Conservation (phyloP, 306 rosid species). For the Inga laurina region DNA sequence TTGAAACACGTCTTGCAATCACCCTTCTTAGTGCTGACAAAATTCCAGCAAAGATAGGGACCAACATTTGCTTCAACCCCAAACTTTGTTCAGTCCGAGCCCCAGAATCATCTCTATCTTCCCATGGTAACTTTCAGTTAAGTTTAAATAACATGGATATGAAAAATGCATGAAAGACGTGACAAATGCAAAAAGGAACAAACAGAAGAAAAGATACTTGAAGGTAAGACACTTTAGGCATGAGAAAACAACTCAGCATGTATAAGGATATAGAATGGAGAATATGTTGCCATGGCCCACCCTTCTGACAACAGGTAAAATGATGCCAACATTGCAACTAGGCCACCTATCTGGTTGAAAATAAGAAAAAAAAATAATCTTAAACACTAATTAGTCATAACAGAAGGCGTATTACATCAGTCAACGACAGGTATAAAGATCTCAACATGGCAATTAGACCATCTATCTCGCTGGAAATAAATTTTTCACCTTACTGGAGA, state of each 20-base stretch:
- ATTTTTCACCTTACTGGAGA: slow-evolving; percentile 32
- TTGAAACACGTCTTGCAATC: slow-evolving; percentile 89
- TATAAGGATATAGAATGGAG: slow-evolving; percentile 91
- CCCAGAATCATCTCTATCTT: slow-evolving; percentile 67
- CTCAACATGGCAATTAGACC: slow-evolving; percentile 88
- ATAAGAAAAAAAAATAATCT: slow-evolving; percentile 32
- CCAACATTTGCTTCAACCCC: slow-evolving; percentile 69
- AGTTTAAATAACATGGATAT: slow-evolving; percentile 50
- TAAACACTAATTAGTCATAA: neutral
- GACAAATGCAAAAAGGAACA: slow-evolving; percentile 22
- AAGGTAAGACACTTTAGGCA: slow-evolving; percentile 10
- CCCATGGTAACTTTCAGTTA: slow-evolving; percentile 74
- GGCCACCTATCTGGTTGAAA: slow-evolving; percentile 82
- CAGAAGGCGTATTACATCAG: slow-evolving; percentile 28
- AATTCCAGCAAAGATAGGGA: slow-evolving; percentile 89
- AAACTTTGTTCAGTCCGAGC: slow-evolving; percentile 61
- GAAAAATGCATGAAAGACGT: slow-evolving; percentile 10
- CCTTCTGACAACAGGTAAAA: slow-evolving; percentile 90
- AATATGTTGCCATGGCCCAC: slow-evolving; percentile 84
- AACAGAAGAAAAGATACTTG: slow-evolving; percentile 13
- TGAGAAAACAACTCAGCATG: slow-evolving; percentile 26
- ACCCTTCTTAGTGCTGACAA: slow-evolving; percentile 92
- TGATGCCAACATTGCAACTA: slow-evolving; percentile 89
- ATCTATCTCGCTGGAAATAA: slow-evolving; percentile 59
- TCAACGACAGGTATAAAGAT: slow-evolving; percentile 78